Evolutionary conservation across 306 rosid species (phyloP).

Genomic region (Ziziphus jujuba): DNA sequence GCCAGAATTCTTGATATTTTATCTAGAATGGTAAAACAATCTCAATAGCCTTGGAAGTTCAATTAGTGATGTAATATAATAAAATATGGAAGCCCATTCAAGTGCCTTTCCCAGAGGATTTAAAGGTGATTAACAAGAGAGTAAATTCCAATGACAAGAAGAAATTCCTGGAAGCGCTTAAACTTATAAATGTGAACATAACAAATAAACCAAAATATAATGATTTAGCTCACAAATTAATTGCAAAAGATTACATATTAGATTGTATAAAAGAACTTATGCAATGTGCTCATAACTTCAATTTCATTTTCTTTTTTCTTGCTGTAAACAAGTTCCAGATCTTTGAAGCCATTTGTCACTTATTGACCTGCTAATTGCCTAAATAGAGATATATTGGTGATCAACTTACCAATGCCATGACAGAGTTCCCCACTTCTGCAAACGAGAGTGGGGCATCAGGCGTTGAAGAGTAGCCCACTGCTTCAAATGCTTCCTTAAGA

Average conservation of each 20-base stretch:
- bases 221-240: no score
- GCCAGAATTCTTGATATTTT: not conserved
- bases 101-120: not conserved
- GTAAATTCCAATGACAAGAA: not conserved
- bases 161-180: not conserved
- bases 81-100: not conserved
- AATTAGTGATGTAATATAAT: not conserved
- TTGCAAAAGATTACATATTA: no score
- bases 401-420: conserved; percentile 84
- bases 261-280: not conserved
- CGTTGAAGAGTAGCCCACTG: conserved; percentile 62
- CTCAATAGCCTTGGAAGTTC: not conserved
- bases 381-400: conserved; percentile 13
- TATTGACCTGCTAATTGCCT: conserved; percentile 1
- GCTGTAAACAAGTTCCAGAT: not conserved
- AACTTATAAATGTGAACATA: not conserved
- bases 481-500: conserved; percentile 83
- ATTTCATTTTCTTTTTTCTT: not conserved
- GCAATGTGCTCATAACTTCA: not conserved
- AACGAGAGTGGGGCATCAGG: conserved; percentile 71
- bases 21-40: not conserved
- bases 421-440: conserved; percentile 88
- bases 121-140: not conserved
- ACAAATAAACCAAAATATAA: no score
- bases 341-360: not conserved